Conservation (phyloP, 768 basidiomycete species). For the Phaeotremella fagi region DNA sequence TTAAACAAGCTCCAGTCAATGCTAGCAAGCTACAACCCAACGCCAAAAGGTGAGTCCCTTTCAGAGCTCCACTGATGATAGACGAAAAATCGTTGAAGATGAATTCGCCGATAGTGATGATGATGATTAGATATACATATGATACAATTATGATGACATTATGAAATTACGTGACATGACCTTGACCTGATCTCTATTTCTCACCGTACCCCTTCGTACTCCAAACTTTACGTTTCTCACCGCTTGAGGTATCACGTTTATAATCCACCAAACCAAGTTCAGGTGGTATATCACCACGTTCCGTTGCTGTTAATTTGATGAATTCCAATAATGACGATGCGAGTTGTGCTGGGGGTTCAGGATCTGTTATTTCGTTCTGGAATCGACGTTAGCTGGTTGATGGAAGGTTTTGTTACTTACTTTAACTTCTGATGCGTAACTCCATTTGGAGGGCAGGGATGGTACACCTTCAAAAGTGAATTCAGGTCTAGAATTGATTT, state of each 20-base stretch:
- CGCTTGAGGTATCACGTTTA: conserved; percentile 2
- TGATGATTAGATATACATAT: conserved; percentile 12
- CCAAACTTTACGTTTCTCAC: conserved; percentile 15
- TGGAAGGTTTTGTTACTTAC: no score
- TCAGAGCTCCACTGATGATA: conserved; percentile 3
- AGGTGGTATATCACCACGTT: conserved; percentile 34
- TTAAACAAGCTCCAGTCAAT: conserved; percentile 13
- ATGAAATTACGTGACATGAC: not conserved
- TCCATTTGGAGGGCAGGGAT: conserved; percentile 25
- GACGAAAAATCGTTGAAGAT: conserved; percentile 37
- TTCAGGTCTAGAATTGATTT: conserved; percentile 7
- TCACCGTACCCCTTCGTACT: conserved; percentile 13
- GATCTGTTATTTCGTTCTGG: no score
- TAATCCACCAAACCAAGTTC: conserved; percentile 42
- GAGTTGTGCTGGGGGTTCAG: conserved; percentile 13
- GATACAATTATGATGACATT: no score
- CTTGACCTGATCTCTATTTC: not conserved
- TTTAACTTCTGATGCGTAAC: conserved; percentile 6
- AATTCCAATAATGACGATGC: conserved; percentile 33
- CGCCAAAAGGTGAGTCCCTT: conserved; percentile 14
- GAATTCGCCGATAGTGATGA: conserved; percentile 37
- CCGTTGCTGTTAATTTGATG: conserved; percentile 33
- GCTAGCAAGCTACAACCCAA: conserved; percentile 20
- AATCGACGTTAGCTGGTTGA: no score
- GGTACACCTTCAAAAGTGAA: conserved; percentile 31